Conservation (phyloP, 108 stramenopile species). For the Nitzschia sp. region DNA sequence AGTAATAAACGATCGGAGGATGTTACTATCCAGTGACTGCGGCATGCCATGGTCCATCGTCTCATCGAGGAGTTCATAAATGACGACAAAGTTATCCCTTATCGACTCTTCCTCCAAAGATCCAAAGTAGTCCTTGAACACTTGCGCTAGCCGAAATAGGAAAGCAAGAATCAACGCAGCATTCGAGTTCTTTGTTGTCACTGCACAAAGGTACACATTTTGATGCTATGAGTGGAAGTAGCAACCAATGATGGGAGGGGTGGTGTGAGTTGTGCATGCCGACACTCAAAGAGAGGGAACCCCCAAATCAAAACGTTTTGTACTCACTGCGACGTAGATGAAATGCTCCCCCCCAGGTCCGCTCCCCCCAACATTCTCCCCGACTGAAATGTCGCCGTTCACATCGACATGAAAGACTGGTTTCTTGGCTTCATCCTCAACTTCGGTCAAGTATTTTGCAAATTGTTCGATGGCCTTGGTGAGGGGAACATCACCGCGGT, state of each 20-base stretch:
- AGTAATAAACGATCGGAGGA: constrained; percentile 93
- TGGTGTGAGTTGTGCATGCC: not conserved
- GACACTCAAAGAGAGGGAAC: not conserved
- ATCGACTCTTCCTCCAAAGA: constrained; percentile 98
- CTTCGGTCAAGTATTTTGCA: constrained; percentile 73
- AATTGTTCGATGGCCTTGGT: constrained; percentile 79
- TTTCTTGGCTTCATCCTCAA: constrained; percentile 82
- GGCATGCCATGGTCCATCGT: constrained; percentile 99
- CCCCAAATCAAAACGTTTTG: not conserved
- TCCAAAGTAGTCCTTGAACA: constrained; percentile 98
- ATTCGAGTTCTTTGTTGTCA: constrained; percentile 96
- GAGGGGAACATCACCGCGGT: constrained; percentile 96
- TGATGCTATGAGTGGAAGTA: constrained; percentile 64
- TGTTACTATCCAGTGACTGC: constrained; percentile 87
- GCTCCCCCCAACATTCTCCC: constrained; percentile 60
- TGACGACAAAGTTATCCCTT: constrained; percentile 99
- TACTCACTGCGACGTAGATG: constrained; percentile 85
- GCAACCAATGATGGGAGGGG: not conserved
- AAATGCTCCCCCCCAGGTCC: constrained; percentile 78
- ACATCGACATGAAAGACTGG: constrained; percentile 81
- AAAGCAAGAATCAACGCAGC: constrained; percentile 92
- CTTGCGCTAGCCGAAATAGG: constrained; percentile 86
- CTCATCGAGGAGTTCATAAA: constrained; percentile 98
- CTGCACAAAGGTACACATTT: constrained; percentile 97
- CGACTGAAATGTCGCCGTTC: constrained; percentile 58